phyloP scores from a whole-genome alignment of 164 flowering plant genomes.

The grape (Vitis vinifera) region ASM3070453v1 NC_081822.1:9635001-9635500 shows the following conservation, averaged over 20 bases:
- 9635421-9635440: conserved; percentile 6
- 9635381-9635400: not conserved
- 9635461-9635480: not conserved
- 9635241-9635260: conserved; percentile 14
- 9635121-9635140: conserved; percentile 36
- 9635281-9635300: conserved; percentile 8
- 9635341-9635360: not conserved
- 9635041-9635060: conserved; percentile 70
- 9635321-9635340: not conserved
- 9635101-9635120: conserved; percentile 63
- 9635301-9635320: conserved; percentile 1
- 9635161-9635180: conserved; percentile 31
- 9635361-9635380: not conserved
- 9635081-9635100: conserved; percentile 59
- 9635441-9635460: conserved; percentile 23
- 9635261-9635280: conserved; percentile 8
- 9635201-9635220: conserved; percentile 16
- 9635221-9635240: conserved; percentile 30
- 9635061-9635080: conserved; percentile 54
- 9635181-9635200: conserved; percentile 26
- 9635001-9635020: conserved; percentile 57
- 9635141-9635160: not conserved
- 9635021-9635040: conserved; percentile 46
- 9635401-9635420: conserved; percentile 4
- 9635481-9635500: not conserved